phyloP scores from a whole-genome alignment of 1,139 yeast species.

The Trichomonascaceae sp. region DNA sequence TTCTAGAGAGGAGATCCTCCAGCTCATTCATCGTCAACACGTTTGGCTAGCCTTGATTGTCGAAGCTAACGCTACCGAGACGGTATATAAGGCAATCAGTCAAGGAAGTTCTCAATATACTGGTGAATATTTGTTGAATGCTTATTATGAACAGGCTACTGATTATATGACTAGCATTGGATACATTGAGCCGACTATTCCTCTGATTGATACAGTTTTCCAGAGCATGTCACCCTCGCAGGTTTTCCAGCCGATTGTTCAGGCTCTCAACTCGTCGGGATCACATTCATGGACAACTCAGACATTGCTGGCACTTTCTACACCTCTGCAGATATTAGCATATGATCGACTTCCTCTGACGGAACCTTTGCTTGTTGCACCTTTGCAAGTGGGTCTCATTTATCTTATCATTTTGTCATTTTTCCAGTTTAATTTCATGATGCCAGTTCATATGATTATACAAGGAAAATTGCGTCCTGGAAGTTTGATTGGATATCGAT shows the following conservation, averaged over 20 bases:
- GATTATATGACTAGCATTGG: constrained; percentile 43
- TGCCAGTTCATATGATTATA: constrained; percentile 46
- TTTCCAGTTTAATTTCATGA: constrained; percentile 54
- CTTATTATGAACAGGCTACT: constrained; percentile 48
- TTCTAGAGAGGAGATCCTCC: constrained; percentile 13
- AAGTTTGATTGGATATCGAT: constrained; percentile 46
- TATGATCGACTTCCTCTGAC: constrained; percentile 11
- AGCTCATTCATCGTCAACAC: constrained; percentile 16
- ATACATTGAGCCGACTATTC: constrained; percentile 39
- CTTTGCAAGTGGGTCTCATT: constrained; percentile 51
- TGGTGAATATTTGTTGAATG: constrained; percentile 30
- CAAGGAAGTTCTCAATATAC: constrained; percentile 12
- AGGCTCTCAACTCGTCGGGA: constrained; percentile 5
- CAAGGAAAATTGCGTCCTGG: constrained; percentile 40
- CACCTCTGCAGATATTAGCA: constrained; percentile 12
- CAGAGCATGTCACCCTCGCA: constrained; percentile 8
- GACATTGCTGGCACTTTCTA: constrained; percentile 11
- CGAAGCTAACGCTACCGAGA: constrained; percentile 22
- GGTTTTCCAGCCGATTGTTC: constrained; percentile 16
- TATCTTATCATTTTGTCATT: constrained; percentile 65
- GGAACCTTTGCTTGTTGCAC: constrained; percentile 14
- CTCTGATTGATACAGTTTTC: constrained; percentile 27
- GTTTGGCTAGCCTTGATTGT: constrained; percentile 24
- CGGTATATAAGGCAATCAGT: constrained; percentile 15
- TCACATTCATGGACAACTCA: constrained; percentile 2